Percentiles rank a stretch among this genome's conserved stretches.
phyloP scores from a whole-genome alignment of 768 basidiomycete species.

The Steccherinum ochraceum region DNA sequence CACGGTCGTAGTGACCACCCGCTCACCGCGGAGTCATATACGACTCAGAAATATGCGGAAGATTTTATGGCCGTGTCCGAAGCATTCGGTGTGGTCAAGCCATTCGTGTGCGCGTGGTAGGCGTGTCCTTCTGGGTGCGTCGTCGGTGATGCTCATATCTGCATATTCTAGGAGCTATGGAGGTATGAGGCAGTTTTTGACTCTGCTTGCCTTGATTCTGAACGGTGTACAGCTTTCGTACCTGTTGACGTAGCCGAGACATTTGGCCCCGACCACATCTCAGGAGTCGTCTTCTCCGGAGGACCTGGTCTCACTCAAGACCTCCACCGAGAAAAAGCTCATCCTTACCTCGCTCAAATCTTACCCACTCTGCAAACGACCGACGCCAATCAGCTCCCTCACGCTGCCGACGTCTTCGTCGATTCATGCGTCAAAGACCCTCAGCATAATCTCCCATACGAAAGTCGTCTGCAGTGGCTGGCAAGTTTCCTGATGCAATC shows the following conservation, averaged over 20 bases:
- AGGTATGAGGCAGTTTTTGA: neutral
- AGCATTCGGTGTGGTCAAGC: conserved; percentile 17
- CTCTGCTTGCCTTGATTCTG: neutral
- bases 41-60: conserved; percentile 17
- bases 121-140: conserved; percentile 1
- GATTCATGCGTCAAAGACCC: conserved; percentile 17
- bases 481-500: conserved; percentile 16
- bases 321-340: conserved; percentile 7
- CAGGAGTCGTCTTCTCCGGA: conserved; percentile 18
- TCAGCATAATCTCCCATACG: conserved; percentile 10
- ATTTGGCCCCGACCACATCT: conserved; percentile 15
- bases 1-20: conserved; percentile 24
- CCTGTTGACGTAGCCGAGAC: conserved; percentile 9
- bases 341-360: conserved; percentile 8
- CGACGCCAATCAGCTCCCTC: conserved; percentile 7
- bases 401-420: conserved; percentile 16
- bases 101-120: conserved; percentile 19
- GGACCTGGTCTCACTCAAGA: conserved; percentile 15
- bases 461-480: conserved; percentile 15
- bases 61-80: conserved; percentile 25
- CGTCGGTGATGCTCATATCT: neutral
- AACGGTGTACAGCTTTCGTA: neutral
- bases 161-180: neutral
- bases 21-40: conserved; percentile 15
- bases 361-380: conserved; percentile 4